Percentiles rank a stretch among this genome's conserved stretches.
phyloP scores from a whole-genome alignment of 441 rosid genomes.

The Erodium trifolium region DNA sequence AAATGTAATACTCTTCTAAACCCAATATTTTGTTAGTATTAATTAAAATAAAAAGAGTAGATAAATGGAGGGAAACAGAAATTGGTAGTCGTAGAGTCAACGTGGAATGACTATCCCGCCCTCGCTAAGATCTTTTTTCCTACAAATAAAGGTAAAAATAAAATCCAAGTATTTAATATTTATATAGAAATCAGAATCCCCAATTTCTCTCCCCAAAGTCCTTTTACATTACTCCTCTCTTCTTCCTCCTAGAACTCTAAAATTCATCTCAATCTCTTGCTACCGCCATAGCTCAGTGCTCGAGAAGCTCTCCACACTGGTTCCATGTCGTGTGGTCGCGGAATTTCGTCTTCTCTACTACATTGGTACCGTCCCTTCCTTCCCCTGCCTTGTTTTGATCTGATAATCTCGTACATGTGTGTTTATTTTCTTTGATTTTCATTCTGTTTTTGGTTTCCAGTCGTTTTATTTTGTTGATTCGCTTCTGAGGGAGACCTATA shows the following conservation, averaged over 20 bases:
- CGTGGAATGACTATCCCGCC: slow-evolving; percentile 31
- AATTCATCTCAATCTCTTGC: slow-evolving; percentile 10
- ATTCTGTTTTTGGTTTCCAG: not conserved
- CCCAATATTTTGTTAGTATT: too few relatives aligned
- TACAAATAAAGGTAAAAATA: not conserved
- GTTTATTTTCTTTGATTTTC: not conserved
- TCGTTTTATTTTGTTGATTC: not conserved
- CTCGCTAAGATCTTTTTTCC: slow-evolving; percentile 1
- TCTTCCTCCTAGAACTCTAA: slow-evolving; percentile 2
- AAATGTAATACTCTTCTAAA: too few relatives aligned
- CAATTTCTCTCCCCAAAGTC: slow-evolving; percentile 8
- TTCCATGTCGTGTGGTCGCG: slow-evolving; percentile 17
- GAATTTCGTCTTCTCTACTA: slow-evolving; percentile 15
- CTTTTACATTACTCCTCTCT: slow-evolving; percentile 3
- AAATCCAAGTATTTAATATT: too few relatives aligned
- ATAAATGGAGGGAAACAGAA: slow-evolving; percentile 41
- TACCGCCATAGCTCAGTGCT: slow-evolving; percentile 25
- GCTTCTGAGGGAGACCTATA: not conserved
- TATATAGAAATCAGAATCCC: slow-evolving; percentile 17
- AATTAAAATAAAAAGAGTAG: too few relatives aligned
- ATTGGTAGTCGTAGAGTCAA: not conserved
- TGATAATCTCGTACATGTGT: not conserved
- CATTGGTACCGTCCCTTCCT: slow-evolving; percentile 18
- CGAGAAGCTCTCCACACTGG: slow-evolving; percentile 7
- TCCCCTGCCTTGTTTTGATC: slow-evolving; percentile 1